Percentiles rank a stretch among this genome's conserved stretches.
Evolutionary conservation across 1,284 basidiomycete genomes (phyloP).

Genomic region (Gastroboletus turbinatus): DNA sequence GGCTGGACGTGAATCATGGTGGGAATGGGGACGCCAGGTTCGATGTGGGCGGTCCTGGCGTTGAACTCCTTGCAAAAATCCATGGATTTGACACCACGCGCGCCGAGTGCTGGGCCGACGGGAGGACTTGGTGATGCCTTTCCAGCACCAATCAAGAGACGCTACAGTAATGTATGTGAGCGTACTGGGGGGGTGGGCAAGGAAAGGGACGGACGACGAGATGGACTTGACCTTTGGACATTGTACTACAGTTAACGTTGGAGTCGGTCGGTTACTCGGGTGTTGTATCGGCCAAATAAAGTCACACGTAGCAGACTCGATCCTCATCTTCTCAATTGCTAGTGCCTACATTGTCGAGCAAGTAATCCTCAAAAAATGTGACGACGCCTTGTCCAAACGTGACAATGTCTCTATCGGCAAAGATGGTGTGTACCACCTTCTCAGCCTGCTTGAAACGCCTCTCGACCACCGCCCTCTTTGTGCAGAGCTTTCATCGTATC

Average conservation of each 20-base stretch:
- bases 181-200: conserved; percentile 1
- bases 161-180: conserved; percentile 39
- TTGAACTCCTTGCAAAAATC: conserved; percentile 99
- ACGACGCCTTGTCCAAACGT: conserved; percentile 42
- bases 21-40: conserved; percentile 85
- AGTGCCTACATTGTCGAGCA: conserved; percentile 15
- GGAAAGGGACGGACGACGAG: conserved; percentile 30
- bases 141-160: conserved; percentile 88
- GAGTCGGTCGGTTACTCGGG: neutral
- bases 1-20: conserved; percentile 92
- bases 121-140: conserved; percentile 97
- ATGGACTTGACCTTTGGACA: conserved; percentile 38
- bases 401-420: conserved; percentile 40
- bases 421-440: conserved; percentile 44
- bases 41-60: conserved; percentile 86
- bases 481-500: conserved; percentile 23
- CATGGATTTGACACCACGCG: conserved; percentile 98
- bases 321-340: neutral
- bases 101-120: conserved; percentile 95
- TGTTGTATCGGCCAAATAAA: conserved; percentile 22
- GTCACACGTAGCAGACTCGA: conserved; percentile 3
- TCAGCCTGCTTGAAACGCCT: conserved; percentile 35
- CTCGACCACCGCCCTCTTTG: conserved; percentile 37
- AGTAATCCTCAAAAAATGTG: conserved; percentile 40
- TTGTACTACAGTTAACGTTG: conserved; percentile 7